Conservation (phyloP, 768 basidiomycete genomes). For the Flagelloscypha sp. region DNA sequence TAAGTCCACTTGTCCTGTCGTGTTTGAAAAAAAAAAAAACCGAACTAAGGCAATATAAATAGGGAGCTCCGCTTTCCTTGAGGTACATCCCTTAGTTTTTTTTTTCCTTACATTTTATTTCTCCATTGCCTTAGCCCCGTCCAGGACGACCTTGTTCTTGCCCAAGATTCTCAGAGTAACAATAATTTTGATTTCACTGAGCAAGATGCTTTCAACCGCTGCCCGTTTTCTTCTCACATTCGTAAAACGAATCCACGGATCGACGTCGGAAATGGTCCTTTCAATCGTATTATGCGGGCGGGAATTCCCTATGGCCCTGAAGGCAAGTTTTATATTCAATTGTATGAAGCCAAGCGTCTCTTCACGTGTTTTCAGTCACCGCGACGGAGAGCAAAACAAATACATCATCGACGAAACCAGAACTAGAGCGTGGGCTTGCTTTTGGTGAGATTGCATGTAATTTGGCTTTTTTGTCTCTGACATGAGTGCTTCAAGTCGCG, state of each 20-base stretch:
- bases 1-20: slow-evolving; percentile 6
- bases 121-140: slow-evolving; percentile 20
- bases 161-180: slow-evolving; percentile 14
- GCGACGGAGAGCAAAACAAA: slow-evolving; percentile 2
- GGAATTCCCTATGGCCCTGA: slow-evolving; percentile 27
- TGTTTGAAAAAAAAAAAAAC: neutral
- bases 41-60: too few species aligned
- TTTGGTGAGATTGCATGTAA: slow-evolving; percentile 6
- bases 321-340: slow-evolving; percentile 7
- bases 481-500: slow-evolving; percentile 3
- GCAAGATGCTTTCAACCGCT: slow-evolving; percentile 15
- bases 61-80: too few species aligned
- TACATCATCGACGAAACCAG: slow-evolving; percentile 6
- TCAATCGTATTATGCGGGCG: slow-evolving; percentile 20
- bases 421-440: slow-evolving; percentile 11
- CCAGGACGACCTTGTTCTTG: slow-evolving; percentile 18
- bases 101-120: neutral
- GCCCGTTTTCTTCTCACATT: slow-evolving; percentile 24
- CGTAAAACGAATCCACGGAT: slow-evolving; percentile 23
- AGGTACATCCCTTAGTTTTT: neutral
- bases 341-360: too few species aligned
- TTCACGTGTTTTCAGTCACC: slow-evolving; percentile 5
- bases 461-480: neutral
- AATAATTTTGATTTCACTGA: slow-evolving; percentile 25
- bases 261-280: too few species aligned